Evolutionary conservation across 176 grass and related monocot genomes (phyloP), one percentile per base, ranked within the genome.

Genomic region (Pharus latifolius): DNA sequence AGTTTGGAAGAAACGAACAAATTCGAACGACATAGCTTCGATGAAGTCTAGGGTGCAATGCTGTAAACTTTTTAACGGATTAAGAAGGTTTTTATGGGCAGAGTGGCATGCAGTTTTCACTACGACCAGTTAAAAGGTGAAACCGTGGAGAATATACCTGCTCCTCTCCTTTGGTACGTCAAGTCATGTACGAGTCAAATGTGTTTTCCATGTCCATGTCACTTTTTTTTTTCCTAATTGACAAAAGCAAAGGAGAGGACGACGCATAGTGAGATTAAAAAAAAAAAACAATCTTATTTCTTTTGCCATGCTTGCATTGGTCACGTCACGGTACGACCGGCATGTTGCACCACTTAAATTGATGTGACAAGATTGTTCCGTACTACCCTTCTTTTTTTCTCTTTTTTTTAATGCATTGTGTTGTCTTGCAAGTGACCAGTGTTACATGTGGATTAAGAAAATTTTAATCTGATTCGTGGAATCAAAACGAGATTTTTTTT

Each of bases 281-380:
- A 10, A 11, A 53, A 64, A 37, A 13, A 3, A 14, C 11, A 57
- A 2, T 7, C 9, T 7, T 10, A 50, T 58, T 17, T 27, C 1
- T 27, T 12, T 18, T 27, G 12, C 31, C 34, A 26, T 14, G 56
- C 45, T 63, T 22, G 53, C 74, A 65, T 7, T 23, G 56, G 63
- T 85, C 83, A 76, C 77, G 77, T 85, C 83, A 56, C 55, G 63
- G 76, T 80, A 85, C 83, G 76, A 74, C 10, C 55, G 31, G 42
- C 73, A 72, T 72, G 80, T 59, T 33, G 49, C 74, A 20, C 75
- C 0, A 14, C 9, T 31, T 60, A 45, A 49, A 10, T 33, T 32
- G 77, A 85, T 31, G 77, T 80, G 83, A 76, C 77, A 69, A 34
- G 23, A 69, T 80, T 62, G 48, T n/a, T 44, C 56, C 63, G 70